A percentile compares a stretch with the other conserved stretches of the same genome.
Evolutionary conservation across 1,284 basidiomycete species (phyloP).

Genomic region (Rhodotorula sp.): DNA sequence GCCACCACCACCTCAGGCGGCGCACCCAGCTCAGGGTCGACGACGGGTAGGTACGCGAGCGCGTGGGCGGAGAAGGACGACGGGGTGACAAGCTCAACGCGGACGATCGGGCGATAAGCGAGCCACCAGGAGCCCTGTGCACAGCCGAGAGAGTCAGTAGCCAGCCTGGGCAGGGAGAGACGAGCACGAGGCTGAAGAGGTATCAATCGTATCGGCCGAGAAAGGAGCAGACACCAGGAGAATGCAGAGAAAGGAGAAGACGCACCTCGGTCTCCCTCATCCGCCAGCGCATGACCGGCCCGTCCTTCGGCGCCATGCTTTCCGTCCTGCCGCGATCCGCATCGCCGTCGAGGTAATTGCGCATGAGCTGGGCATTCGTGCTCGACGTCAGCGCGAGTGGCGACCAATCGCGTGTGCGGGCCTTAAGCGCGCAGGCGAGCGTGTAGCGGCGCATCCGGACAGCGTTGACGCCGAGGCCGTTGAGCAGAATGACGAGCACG

Average conservation of each 20-base stretch:
- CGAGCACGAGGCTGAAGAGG: too few relatives aligned
- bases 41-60: slow-evolving; percentile 11
- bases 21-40: neutral
- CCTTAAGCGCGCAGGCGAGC: slow-evolving; percentile 25
- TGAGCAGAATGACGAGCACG: slow-evolving; percentile 33
- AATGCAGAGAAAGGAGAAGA: too few relatives aligned
- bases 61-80: slow-evolving; percentile 10
- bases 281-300: slow-evolving; percentile 38
- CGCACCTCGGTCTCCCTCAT: slow-evolving; percentile 37
- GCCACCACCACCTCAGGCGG: neutral
- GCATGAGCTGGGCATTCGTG: slow-evolving; percentile 33
- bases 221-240: neutral
- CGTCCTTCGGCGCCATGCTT: slow-evolving; percentile 23
- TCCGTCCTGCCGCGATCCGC: slow-evolving; percentile 2
- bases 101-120: slow-evolving; percentile 37
- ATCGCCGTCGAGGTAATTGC: slow-evolving; percentile 37
- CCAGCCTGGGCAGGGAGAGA: neutral
- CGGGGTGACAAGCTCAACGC: slow-evolving; percentile 37
- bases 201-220: too few relatives aligned
- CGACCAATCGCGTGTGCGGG: slow-evolving; percentile 38
- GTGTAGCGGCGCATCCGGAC: slow-evolving; percentile 38
- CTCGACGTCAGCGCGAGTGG: slow-evolving; percentile 37
- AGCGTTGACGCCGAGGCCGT: slow-evolving; percentile 33
- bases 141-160: too few relatives aligned
- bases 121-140: slow-evolving; percentile 39